phyloP scores from a whole-genome alignment of 306 rosid species.

The Ochetophila trinervis region DNA sequence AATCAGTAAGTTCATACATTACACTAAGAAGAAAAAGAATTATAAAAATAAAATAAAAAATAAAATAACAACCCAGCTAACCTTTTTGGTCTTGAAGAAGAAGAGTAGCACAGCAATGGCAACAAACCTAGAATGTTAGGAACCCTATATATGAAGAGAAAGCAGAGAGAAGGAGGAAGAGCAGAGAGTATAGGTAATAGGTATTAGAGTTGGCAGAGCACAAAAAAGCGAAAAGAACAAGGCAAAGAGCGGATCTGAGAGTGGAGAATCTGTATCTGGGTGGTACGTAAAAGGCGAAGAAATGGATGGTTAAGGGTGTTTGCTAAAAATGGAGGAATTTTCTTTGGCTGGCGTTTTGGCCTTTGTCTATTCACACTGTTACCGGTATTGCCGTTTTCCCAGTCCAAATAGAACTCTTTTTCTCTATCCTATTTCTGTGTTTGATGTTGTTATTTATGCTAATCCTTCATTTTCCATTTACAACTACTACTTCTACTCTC shows the following conservation, averaged over 20 bases:
- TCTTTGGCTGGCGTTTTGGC: constrained; percentile 26
- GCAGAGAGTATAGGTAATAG: constrained; percentile 6
- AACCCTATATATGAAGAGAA: neutral
- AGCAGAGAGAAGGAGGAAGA: constrained; percentile 2
- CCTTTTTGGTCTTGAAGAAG: constrained; percentile 7
- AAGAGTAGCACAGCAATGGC: constrained; percentile 16
- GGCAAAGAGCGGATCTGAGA: constrained; percentile 26
- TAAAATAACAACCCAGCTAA: constrained; percentile 20
- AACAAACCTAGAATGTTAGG: constrained; percentile 29
- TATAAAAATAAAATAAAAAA: too few species aligned
- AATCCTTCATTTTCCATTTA: too few species aligned
- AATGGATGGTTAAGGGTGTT: constrained; percentile 53
- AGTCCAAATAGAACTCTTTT: neutral
- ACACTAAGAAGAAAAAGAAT: constrained; percentile 3
- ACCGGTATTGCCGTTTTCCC: constrained; percentile 28
- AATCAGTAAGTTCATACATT: neutral
- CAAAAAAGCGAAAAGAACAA: constrained; percentile 1
- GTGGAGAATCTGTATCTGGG: constrained; percentile 64
- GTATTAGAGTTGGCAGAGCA: constrained; percentile 28
- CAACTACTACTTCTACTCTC: too few species aligned
- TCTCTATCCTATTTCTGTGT: too few species aligned
- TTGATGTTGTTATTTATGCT: too few species aligned
- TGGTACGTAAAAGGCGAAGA: constrained; percentile 33
- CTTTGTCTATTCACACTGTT: constrained; percentile 16
- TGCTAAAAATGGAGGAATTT: constrained; percentile 28